phyloP scores from a whole-genome alignment of 139 green algal genomes.

The Yamagishiella unicocca region DNA sequence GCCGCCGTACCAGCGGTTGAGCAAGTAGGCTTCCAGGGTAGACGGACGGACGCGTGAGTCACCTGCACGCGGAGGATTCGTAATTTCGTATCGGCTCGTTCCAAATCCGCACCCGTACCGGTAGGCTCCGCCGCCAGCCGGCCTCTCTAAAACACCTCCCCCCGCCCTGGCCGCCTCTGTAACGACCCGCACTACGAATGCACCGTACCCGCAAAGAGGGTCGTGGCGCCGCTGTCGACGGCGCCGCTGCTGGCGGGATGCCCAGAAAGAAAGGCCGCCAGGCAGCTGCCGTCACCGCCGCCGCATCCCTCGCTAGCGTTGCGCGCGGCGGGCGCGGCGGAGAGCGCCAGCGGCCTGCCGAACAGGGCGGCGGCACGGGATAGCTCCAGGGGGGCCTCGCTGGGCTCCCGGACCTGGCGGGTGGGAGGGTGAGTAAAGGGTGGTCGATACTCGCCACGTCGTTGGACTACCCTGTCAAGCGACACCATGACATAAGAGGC shows the following conservation, averaged over 20 bases:
- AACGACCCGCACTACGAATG: no score
- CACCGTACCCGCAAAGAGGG: background rate
- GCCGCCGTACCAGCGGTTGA: slow-evolving; percentile 66
- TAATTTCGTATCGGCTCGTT: no score
- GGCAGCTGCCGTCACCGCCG: slow-evolving; percentile 14
- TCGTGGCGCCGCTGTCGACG: slow-evolving; percentile 43
- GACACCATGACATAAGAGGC: no score
- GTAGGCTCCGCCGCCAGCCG: no score
- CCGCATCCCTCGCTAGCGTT: slow-evolving; percentile 20
- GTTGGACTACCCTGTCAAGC: no score
- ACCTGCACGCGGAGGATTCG: no score
- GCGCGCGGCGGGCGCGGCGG: background rate
- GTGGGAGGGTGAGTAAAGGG: background rate
- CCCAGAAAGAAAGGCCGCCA: slow-evolving; percentile 40
- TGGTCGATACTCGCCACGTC: no score
- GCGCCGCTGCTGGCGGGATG: slow-evolving; percentile 3
- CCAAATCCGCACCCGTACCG: no score
- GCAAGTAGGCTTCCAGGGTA: slow-evolving; percentile 78
- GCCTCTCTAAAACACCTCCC: no score
- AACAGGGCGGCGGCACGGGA: background rate
- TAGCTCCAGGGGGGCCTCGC: slow-evolving; percentile 38
- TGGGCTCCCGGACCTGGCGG: slow-evolving; percentile 33
- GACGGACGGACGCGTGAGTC: slow-evolving; percentile 22
- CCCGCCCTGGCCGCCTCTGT: no score
- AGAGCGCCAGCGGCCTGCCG: background rate